Evolutionary conservation across 164 flowering plant genomes (phyloP).

Genomic region (Dillenia turbinata): DNA sequence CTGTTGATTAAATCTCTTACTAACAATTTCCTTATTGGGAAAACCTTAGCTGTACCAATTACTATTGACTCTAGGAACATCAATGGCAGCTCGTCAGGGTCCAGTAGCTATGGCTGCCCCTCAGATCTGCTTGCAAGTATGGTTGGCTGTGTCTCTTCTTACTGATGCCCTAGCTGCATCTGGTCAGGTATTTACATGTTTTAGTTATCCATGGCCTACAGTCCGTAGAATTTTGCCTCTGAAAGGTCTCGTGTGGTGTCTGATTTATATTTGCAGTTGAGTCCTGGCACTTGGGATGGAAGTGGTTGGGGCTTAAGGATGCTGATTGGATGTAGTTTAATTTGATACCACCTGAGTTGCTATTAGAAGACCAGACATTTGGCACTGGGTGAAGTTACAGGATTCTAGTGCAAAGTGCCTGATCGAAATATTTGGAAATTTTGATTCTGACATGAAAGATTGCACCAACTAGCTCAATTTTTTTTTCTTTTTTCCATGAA

Average conservation of each 20-base stretch:
- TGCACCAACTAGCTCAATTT: not conserved
- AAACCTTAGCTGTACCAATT: slow-evolving; percentile 76
- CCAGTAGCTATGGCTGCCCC: slow-evolving; percentile 96
- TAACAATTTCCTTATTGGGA: slow-evolving; percentile 82
- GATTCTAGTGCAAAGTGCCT: not conserved
- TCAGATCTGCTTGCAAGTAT: slow-evolving; percentile 93
- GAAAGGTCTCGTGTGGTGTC: not conserved
- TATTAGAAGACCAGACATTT: not conserved
- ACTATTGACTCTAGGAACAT: slow-evolving; percentile 86
- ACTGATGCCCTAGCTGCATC: slow-evolving; percentile 90
- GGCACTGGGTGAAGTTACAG: not conserved
- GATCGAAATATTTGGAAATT: not conserved
- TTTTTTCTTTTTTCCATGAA: not conserved
- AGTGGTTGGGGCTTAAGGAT: not conserved
- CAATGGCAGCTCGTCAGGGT: slow-evolving; percentile 99
- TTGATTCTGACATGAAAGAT: not conserved
- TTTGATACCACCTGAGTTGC: not conserved
- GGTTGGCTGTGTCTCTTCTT: slow-evolving; percentile 95
- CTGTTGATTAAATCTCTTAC: too few species aligned
- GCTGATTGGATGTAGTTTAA: not conserved
- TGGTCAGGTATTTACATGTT: slow-evolving; percentile 58
- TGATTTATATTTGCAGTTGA: not conserved
- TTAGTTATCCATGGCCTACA: not conserved
- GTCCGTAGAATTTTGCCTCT: not conserved
- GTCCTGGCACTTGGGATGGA: too few species aligned